Evolutionary conservation across 441 rosid genomes (phyloP), one percentile per base, ranked within the genome.

Genomic region (Erysimum cheiri): DNA sequence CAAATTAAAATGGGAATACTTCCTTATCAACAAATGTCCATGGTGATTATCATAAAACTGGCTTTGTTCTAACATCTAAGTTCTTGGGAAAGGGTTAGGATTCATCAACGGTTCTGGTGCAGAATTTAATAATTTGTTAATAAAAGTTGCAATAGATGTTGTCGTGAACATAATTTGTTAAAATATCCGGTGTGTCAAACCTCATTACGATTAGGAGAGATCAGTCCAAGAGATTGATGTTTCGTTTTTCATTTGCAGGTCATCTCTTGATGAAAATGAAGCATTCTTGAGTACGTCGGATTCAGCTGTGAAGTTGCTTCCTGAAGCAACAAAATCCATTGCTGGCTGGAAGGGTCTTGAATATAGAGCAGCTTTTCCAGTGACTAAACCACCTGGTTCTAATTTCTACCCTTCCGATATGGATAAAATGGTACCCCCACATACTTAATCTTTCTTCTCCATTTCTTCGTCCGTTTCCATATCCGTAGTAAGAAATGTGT

Each of bases 341-440:
- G 49, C 71, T 59, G 93, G 94, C 70, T 95, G 99, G 99, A 90
- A 87, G 84, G 99, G 99, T 61, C 74, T 95, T 57, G 91, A 90
- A 76, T 92, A 88, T 79, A 90, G 84, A 81, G 86, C 83, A 56
- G 90, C 97, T 55, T 92, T 92, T 80, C 99, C 99, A 13, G 19
- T 72, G 72, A 74, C 31, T 59, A 88, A 88, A 76, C 99, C 98
- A 44, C 91, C 94, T 36, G 92, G 97, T 68, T 97, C 96, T 48
- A 95, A 92, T 82, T 95, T 92, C 71, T 92, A 95, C 71, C 98
- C 98, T 64, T 87, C 97, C 9, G 99, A 95, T 76, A 88, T 95
- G 99, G 93, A 92, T 60, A 92, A 92, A 85, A 66, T 1, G 96
- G 99, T 95, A 86, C 29, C 2, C 10, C 65, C 50, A 61, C 29